Base-by-base conservation (phyloP, 2,329 filamentous ascomycete species). In the Cytospora chrysosperma region DNA sequence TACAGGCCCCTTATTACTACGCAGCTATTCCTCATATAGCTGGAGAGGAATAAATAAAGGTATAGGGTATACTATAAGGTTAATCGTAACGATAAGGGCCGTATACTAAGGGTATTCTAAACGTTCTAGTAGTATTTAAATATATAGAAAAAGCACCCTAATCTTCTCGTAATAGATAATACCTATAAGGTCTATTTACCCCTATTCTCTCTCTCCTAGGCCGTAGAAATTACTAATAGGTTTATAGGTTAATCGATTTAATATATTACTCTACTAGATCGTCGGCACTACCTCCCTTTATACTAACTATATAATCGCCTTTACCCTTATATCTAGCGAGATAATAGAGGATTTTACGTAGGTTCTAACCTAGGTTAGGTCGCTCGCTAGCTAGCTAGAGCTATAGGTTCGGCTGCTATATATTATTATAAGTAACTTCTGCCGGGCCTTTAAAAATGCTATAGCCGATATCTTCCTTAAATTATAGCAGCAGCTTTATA, bases 161-260 rank as follows among this genome's bases (percentile, higher is more conserved):
- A 54, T 54, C 27, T 54, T 0, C 9, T 54, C 8, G 32, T 54
- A 54, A 7, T 54, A 30, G 12, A 54, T 54, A 54, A 54, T 54
- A 54, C 32, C 32, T 54, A 54, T 54, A 54, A 30, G 32, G 51
- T 54, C 9, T 3, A 4, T n/a, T 19, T 27, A 28, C 9, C 15
- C 12, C 10, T 54, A 32, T 19, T n/a, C 15, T n/a, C 4, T 43
- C 8, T 8, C 17, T n/a, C 9, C 1, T 15, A 17, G 2, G 13
- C 17, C 17, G 17, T 43, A 43, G 4, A 27, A 53, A 5, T 30
- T 27, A 54, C 12, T 54, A 54, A 19, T 5, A 17, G 17, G 2
- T 54, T n/a, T 54, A 28, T 54, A 54, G 12, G 51, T 54, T 54
- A 54, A 54, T n/a, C 26, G 26, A 1, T 54, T 54, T 32, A 54